Evolutionary conservation across 2,329 filamentous ascomycete species (phyloP), one percentile per base, ranked within the genome.

Genomic region (Claviceps sp.): DNA sequence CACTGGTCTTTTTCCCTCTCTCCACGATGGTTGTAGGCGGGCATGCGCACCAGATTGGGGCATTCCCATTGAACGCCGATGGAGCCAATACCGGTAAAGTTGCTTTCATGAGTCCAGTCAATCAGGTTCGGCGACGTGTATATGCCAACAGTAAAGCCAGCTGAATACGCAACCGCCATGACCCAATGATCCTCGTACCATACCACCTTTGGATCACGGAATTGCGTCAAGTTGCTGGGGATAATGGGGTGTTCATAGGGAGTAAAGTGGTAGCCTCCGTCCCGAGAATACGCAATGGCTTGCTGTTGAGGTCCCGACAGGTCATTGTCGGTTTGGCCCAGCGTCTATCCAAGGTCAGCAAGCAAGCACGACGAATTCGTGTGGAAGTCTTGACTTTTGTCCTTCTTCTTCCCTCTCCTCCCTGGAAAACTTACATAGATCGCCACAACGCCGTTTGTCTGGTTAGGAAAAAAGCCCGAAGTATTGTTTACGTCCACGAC

Each of bases 201-300:
- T 46, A 81, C 69, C 2, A 84, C 79, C 58, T 84, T 81, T 1
- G 82, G 81, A 56, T 85, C 82, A 24, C 82, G 76, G 67, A 85
- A 84, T 55, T 81, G 73, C 6, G 63, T 70, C 18, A 74, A 72
- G 53, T 70, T 69, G 60, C 74, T 74, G 56, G 70, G 63, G 45
- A 85, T 75, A 14, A 85, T 76, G 1, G 82, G 81, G 54, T 85
- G 62, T 1, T 67, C 66, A 54, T 84, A 85, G 41, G 7, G 26
- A 26, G 2, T 26, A 1, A 26, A 26, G 26, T 26, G 26, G 26
- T 26, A 26, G 26, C 26, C 26, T 8, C 26, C 26, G 7, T 26
- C 26, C 8, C 2, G 26, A 26, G 26, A 26, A 8, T 26, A 26
- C 2, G 82, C 79, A 47, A 85, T 74, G 18, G 75, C 69, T 60